Base-by-base conservation (phyloP, 1,284 basidiomycete species). In the Leccinum holopus region DNA sequence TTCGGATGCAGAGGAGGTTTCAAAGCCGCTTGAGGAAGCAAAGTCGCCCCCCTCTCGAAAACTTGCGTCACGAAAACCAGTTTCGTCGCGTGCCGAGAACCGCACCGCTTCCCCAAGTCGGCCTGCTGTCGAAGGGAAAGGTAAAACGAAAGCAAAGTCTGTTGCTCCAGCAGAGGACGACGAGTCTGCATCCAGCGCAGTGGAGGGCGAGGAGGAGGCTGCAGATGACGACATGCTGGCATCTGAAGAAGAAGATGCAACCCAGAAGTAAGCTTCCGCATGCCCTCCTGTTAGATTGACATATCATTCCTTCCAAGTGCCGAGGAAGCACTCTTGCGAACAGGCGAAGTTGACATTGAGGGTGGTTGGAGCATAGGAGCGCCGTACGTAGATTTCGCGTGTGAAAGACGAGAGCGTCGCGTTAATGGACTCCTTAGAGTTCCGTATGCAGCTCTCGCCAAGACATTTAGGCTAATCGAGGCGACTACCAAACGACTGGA, bases 401-500 rank as follows among this genome's bases (percentile, higher is more conserved):
- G 5, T n/a, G 25, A 5, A 41, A 18, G 6, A 14, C 5, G 21
- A 35, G 14, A 12, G 18, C n/a, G 39, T 32, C 41, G 37, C 9
- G 32, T 51, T 52, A 59, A 59, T 70, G 61, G 41, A 57, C 35
- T 55, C 39, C 18, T 10, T 66, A 97, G 95, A 2, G 91, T 98
- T 11, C 97, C 97, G 0, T 99, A 99, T 75, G 89, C 93, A 9
- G 93, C 95, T 2, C 83, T 99, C 30, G 88, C 95, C 1, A 88
- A 93, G 65, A 88, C 92, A 0, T 99, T 99, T 73, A 84, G 88
- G 35, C 80, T 92, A 58, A 98, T 99, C 66, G 96, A 98, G 76
- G 87, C 88, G 2, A 99, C 97, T 1, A 98, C 96, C 2, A 99
- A 98, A 73, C 91, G 97, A 7, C 80, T 98, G 44, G 95, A 97